Conservation (phyloP, 371 early-diverging fungal species). For the Furculomyces boomerangus region DNA sequence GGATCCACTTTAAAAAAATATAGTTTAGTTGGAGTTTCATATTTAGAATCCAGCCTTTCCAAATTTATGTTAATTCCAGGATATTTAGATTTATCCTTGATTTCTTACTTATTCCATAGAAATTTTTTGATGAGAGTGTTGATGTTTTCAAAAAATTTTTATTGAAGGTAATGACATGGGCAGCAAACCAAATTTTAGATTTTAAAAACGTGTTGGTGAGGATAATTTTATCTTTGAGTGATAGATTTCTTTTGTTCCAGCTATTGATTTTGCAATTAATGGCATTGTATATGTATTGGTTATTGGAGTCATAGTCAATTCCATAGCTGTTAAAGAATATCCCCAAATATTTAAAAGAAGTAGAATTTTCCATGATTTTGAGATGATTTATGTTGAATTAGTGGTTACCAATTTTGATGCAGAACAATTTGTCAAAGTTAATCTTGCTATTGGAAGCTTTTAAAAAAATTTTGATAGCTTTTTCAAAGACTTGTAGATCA, state of each 20-base stretch:
- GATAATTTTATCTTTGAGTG: background rate
- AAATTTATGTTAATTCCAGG: background rate
- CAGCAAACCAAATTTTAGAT: background rate
- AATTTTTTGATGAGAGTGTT: background rate
- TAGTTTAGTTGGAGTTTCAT: background rate
- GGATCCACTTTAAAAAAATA: background rate
- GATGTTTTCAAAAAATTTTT: background rate
- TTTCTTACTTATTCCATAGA: background rate
- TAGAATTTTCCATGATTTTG: background rate
- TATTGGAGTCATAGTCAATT: background rate
- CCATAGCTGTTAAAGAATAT: background rate
- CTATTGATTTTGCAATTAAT: background rate
- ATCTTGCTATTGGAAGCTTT: background rate
- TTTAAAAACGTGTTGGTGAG: background rate
- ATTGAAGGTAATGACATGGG: background rate
- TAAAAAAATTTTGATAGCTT: background rate
- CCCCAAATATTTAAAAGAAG: background rate
- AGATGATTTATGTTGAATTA: background rate
- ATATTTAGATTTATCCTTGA: background rate
- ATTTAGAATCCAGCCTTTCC: background rate
- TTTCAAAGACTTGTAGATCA: background rate
- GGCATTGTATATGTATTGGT: background rate
- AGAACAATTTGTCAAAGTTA: background rate
- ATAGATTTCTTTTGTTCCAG: background rate
- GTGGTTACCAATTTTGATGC: background rate